Conservation (phyloP, 2,329 filamentous ascomycete genomes). For the Monilinia vaccinii-corymbosi region DNA sequence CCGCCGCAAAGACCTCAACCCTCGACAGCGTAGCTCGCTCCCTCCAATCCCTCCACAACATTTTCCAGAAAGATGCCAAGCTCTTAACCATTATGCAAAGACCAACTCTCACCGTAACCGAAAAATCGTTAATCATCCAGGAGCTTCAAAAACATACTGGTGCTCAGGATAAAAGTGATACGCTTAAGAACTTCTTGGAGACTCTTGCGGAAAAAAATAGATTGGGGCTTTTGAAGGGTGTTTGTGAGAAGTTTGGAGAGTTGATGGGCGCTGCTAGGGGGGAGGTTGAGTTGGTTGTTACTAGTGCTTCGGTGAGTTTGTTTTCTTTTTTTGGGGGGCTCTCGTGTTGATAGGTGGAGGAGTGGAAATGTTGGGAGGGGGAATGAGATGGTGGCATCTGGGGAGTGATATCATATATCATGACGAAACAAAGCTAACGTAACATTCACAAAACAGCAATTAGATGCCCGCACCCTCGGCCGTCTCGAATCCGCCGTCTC, state of each 20-base stretch:
- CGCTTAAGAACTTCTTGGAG: constrained; percentile 86
- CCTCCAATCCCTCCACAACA: constrained; percentile 58
- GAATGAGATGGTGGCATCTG: background rate
- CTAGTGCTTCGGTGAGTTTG: constrained; percentile 70
- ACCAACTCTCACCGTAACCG: constrained; percentile 65
- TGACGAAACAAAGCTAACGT: constrained; percentile 7
- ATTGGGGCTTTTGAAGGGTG: constrained; percentile 68
- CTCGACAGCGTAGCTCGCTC: constrained; percentile 82
- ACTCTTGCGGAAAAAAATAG: constrained; percentile 96
- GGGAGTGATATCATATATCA: background rate
- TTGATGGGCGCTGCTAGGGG: constrained; percentile 84
- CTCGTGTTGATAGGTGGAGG: background rate
- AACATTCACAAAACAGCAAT: constrained; percentile 43
- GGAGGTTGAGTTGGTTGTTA: constrained; percentile 89
- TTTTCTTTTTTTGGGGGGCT: background rate
- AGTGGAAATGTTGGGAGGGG: background rate
- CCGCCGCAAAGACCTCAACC: constrained; percentile 75
- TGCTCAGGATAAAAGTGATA: constrained; percentile 58
- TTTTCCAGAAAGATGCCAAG: constrained; percentile 77
- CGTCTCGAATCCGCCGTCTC: constrained; percentile 80
- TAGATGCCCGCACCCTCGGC: constrained; percentile 78
- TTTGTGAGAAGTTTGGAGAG: constrained; percentile 77
- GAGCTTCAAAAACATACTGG: constrained; percentile 83
- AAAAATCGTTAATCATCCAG: constrained; percentile 79
- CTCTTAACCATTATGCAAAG: constrained; percentile 66